phyloP scores from a whole-genome alignment of 331 rosid species.

The Quercus tomentella region DNA sequence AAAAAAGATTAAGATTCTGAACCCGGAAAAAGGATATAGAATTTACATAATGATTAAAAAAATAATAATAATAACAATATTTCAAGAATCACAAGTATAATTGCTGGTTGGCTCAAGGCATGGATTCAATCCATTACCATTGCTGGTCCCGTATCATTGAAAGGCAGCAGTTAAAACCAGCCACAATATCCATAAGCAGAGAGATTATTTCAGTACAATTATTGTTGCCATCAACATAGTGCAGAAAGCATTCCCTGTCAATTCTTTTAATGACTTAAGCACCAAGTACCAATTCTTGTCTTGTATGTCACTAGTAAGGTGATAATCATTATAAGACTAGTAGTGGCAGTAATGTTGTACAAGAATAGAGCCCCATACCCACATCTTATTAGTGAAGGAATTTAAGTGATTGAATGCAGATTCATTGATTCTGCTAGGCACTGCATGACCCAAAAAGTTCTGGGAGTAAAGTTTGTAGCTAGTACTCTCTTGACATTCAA shows the following conservation, averaged over 20 bases:
- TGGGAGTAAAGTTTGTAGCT: neutral
- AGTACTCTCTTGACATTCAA: neutral
- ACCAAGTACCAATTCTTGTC: neutral
- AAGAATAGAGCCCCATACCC: neutral
- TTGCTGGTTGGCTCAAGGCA: no score
- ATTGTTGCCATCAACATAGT: neutral
- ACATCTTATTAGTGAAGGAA: constrained; percentile 2
- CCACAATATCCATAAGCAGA: neutral
- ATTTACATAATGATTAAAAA: no score
- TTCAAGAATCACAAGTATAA: no score
- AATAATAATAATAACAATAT: no score
- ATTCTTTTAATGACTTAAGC: neutral
- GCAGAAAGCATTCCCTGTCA: neutral
- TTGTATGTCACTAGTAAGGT: neutral
- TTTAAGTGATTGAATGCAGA: constrained; percentile 7
- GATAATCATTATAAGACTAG: neutral
- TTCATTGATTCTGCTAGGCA: constrained; percentile 1
- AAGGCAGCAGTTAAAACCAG: neutral
- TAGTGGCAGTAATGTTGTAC: neutral
- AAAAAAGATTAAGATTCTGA: no score
- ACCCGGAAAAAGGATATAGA: no score
- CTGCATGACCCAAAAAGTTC: neutral
- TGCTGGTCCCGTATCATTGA: neutral
- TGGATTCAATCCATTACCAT: neutral
- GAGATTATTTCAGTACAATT: no score